A percentile compares a stretch with the other conserved stretches of the same genome.
Evolutionary conservation across 1,284 basidiomycete species (phyloP).

Genomic region (Macrocystidia cucumis): DNA sequence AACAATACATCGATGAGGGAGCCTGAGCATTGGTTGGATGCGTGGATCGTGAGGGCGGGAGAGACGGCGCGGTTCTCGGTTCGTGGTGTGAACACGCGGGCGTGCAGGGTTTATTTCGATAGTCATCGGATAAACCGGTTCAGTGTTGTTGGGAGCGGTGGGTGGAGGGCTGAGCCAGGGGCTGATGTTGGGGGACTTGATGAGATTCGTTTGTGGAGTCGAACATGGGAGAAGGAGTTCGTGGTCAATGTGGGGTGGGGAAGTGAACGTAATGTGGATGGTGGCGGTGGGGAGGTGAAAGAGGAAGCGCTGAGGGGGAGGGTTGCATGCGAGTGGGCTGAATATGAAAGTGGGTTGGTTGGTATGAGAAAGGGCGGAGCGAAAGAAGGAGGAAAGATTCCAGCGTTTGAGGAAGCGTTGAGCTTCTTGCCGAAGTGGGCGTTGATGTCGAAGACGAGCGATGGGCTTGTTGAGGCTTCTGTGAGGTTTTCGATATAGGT

Average conservation of each 20-base stretch:
- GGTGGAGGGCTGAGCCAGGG: constrained; percentile 32
- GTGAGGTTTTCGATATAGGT: constrained; percentile 35
- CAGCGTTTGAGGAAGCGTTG: constrained; percentile 65
- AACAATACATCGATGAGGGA: too few relatives aligned
- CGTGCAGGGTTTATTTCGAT: constrained; percentile 56
- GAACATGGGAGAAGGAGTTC: constrained; percentile 58
- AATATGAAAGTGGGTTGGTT: constrained; percentile 51
- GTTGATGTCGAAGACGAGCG: constrained; percentile 44
- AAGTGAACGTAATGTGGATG: too few relatives aligned
- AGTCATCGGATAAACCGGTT: constrained; percentile 34
- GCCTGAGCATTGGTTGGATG: neutral
- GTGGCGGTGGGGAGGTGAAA: constrained; percentile 14
- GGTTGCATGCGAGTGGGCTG: constrained; percentile 64
- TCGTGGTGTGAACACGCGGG: constrained; percentile 50
- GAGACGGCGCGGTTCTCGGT: constrained; percentile 37
- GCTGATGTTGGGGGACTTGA: constrained; percentile 22
- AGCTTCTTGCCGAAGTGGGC: constrained; percentile 65
- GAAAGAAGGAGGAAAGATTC: constrained; percentile 39
- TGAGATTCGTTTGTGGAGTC: constrained; percentile 56
- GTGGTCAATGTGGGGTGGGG: constrained; percentile 47
- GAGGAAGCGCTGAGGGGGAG: constrained; percentile 33
- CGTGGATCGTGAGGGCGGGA: neutral
- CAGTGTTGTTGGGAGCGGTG: constrained; percentile 17
- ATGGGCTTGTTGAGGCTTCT: constrained; percentile 56
- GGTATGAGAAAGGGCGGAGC: constrained; percentile 19